Percentiles rank a stretch among this genome's conserved stretches.
phyloP scores from a whole-genome alignment of 129 eudicot species.

The Lactuca saligna region DNA sequence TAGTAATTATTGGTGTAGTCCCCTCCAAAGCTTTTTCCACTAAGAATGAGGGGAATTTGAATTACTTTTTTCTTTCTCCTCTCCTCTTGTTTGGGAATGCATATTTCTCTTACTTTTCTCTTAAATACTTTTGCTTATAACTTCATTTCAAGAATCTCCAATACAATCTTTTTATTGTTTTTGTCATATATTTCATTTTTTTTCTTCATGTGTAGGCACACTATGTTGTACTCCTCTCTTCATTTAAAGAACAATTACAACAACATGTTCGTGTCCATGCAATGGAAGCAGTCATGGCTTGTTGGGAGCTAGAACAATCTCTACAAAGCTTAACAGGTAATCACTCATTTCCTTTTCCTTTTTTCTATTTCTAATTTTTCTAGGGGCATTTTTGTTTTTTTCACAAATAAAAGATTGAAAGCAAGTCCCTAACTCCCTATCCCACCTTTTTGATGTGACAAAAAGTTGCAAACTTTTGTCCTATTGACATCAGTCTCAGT shows the following conservation, averaged over 20 bases:
- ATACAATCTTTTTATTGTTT: slow-evolving; percentile 15
- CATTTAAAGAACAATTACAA: slow-evolving; percentile 90
- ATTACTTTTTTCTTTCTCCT: not conserved
- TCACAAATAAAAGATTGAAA: too few species aligned
- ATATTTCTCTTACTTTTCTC: not conserved
- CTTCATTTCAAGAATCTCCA: slow-evolving; percentile 18
- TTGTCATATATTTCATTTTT: not conserved
- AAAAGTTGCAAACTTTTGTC: not conserved
- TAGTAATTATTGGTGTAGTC: slow-evolving; percentile 25
- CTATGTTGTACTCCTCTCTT: slow-evolving; percentile 76
- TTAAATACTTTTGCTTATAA: slow-evolving; percentile 5
- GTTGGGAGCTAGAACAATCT: slow-evolving; percentile 94
- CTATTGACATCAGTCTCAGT: not conserved
- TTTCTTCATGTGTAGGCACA: slow-evolving; percentile 62
- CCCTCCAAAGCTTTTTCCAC: slow-evolving; percentile 24
- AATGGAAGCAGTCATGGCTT: slow-evolving; percentile 98
- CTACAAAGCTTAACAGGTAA: slow-evolving; percentile 87
- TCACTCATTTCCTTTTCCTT: not conserved
- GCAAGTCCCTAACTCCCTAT: too few species aligned
- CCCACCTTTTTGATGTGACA: not conserved
- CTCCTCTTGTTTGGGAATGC: slow-evolving; percentile 21
- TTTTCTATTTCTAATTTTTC: slow-evolving; percentile 3
- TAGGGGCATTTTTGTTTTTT: too few species aligned
- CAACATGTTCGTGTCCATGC: slow-evolving; percentile 98
- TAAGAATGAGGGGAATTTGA: not conserved